These are phyloP conservation scores for Leucogyrophana mollusca DNA, from an alignment of 768 basidiomycete species.

Conservation along the genomic window DNA sequence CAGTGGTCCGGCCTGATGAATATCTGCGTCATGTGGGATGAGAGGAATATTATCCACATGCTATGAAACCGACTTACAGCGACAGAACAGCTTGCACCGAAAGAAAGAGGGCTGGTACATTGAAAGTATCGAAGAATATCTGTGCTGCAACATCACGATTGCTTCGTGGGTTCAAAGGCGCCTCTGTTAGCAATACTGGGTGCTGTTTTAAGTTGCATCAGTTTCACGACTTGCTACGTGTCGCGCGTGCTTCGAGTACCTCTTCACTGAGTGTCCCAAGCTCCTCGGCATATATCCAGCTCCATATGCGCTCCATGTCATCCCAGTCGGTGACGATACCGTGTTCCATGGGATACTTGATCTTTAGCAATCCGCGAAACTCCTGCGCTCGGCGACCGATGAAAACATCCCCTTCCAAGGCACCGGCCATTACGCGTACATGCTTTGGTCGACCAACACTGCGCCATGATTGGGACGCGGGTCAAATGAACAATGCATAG, in stretches of 20 bases:
- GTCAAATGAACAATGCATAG: conserved; percentile 24
- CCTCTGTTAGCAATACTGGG: conserved; percentile 95
- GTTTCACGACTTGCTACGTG: background rate
- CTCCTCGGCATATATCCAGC: conserved; percentile 95
- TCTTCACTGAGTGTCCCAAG: conserved; percentile 95
- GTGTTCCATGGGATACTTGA: conserved; percentile 99
- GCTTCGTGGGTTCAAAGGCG: conserved; percentile 92
- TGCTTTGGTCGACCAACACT: conserved; percentile 98
- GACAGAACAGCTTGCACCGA: conserved; percentile 97
- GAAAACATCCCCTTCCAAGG: conserved; percentile 93
- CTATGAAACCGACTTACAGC: conserved; percentile 56
- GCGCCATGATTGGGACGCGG: conserved; percentile 17
- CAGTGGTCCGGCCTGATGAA: conserved; percentile 96
- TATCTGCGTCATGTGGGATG: conserved; percentile 55
- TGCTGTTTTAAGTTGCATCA: conserved; percentile 54
- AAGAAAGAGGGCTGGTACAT: conserved; percentile 95
- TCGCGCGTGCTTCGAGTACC: conserved; percentile 43
- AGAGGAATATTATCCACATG: conserved; percentile 7
- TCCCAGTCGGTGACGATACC: conserved; percentile 99
- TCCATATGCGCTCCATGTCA: conserved; percentile 99
- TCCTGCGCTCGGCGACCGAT: conserved; percentile 96
- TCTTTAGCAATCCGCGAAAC: conserved; percentile 91
- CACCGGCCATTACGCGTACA: conserved; percentile 96
- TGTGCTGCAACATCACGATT: conserved; percentile 97
- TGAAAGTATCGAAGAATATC: conserved; percentile 99